Evolutionary conservation across 306 rosid genomes (phyloP), one percentile per base, ranked within the genome.

Genomic region (Begonia masoniana): DNA sequence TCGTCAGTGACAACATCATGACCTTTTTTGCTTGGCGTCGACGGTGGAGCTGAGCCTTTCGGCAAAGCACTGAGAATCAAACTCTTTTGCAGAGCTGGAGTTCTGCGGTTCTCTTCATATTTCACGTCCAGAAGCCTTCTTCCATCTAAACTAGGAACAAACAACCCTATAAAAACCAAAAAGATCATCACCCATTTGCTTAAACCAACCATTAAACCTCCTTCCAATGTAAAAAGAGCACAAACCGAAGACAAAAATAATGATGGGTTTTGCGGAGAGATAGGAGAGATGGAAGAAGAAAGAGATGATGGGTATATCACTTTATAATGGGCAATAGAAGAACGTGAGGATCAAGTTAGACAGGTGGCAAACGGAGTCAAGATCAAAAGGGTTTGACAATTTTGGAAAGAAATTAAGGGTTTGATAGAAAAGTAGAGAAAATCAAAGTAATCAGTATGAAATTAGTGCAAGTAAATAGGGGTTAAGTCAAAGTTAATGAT

Each of bases 11-110:
- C 75, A 9, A 47, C 23, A 17, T 84, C 73, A 45, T 91, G 83
- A 0, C 88, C 95, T 62, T 65, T 86, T 56, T 56, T 77, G 78
- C 86, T 86, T 9, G 99, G 99, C 0, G 93, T 26, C 11, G 99
- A 91, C 36, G 71, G 12, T 0, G 96, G 92, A 4, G 83, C 80
- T 0, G 19, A 68, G n/a, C 94, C 96, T 75, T 91, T 91, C 0
- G 94, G 94, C 58, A 91, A 94, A 47, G 88, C 68, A 41, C 68
- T 54, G 0, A 81, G 58, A 58, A 78, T 69, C 72, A 81, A 45
- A 41, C 68, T 75, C 12, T 42, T 56, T 10, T 15, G 43, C 49
- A 75, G 55, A 26, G 71, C 47, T 4, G 67, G 57, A 10, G n/a
- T 15, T 13, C 31, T 42, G 24, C 60, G 58, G 11, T 54, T 64